Base-by-base conservation (phyloP, 208 protist genomes). In the Crithidia fasciculata region DNA sequence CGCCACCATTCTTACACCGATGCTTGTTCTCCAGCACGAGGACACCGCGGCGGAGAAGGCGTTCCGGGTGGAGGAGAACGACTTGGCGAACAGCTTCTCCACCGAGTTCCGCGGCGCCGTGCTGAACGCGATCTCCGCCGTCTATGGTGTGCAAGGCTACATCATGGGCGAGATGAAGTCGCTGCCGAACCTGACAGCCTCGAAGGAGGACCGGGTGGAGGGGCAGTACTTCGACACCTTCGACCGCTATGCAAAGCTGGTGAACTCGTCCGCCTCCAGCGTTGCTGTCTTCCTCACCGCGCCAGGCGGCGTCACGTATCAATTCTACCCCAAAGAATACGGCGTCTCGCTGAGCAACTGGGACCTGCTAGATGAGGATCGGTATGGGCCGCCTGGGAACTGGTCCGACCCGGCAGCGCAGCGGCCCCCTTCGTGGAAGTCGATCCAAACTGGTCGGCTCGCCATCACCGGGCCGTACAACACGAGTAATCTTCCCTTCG, bases 251-350 rank as follows among this genome's bases (percentile, higher is more conserved):
- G 75, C 83, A 4, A 40, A 62, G 5, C 62, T 74, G 16, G 52
- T 74, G 36, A 53, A 63, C 44, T 79, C 62, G n/a, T 49, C 72
- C n/a, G 19, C 75, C 28, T 8, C 28, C 16, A 71, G 54, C 36
- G 64, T 80, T 15, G 63, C 44, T 16, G 58, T 79, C 39, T 68
- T 82, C 8, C 67, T 85, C 0, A 74, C 87, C 16, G 84, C 88
- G 1, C 91, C 91, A 2, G 89, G 91, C 13, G 91, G 87, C 12
- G 86, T 92, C 12, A 71, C 68, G 3, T 82, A 83, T 45, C 89
- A 85, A 2, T 18, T 19, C 16, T 12, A 74, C 16, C 36, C 74
- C 3, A 8, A 62, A 16, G 44, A 13, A 2, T 37, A 41, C 44
- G 64, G 64, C 16, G n/a, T 6, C 3, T 12, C 3, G 37, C 15